A percentile compares a stretch with the other conserved stretches of the same genome.
phyloP scores from a whole-genome alignment of 495 filamentous ascomycete species.

The Xylaria castorea region DNA sequence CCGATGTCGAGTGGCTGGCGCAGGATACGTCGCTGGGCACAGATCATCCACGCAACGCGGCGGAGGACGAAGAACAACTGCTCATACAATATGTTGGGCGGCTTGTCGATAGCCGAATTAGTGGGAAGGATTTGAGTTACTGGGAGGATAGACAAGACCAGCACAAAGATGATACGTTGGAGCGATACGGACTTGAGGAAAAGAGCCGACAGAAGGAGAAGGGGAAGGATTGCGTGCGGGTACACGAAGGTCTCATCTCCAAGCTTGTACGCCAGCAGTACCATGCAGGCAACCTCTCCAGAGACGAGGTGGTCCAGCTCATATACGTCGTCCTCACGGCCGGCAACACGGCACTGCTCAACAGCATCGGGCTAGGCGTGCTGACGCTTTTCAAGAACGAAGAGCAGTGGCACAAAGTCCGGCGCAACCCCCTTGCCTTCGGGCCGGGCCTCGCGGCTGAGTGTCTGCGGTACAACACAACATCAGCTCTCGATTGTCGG shows the following conservation, averaged over 20 bases:
- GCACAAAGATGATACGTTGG: conserved; percentile 48
- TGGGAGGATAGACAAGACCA: neutral
- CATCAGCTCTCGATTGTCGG: conserved; percentile 50
- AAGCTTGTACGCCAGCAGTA: conserved; percentile 50
- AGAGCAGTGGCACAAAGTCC: conserved; percentile 45
- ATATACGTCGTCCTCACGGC: conserved; percentile 55
- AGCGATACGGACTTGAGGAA: conserved; percentile 47
- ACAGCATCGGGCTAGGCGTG: conserved; percentile 54
- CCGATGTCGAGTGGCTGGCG: neutral
- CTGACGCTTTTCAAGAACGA: conserved; percentile 49
- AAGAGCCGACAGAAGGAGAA: conserved; percentile 44
- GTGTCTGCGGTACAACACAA: conserved; percentile 54
- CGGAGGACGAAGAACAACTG: conserved; percentile 39
- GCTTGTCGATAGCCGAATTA: conserved; percentile 13
- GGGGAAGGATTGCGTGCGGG: neutral
- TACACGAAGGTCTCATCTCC: conserved; percentile 48
- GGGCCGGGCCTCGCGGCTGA: conserved; percentile 50
- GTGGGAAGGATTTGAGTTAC: conserved; percentile 52
- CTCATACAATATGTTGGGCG: neutral
- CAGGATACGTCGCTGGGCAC: conserved; percentile 23
- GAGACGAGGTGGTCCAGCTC: conserved; percentile 49
- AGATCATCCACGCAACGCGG: conserved; percentile 30
- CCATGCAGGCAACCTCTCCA: conserved; percentile 45
- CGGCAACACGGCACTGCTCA: conserved; percentile 58
- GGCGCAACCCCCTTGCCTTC: conserved; percentile 40